phyloP scores from a whole-genome alignment of 345 rosid genomes.

The Lagerstroemia speciosa region DNA sequence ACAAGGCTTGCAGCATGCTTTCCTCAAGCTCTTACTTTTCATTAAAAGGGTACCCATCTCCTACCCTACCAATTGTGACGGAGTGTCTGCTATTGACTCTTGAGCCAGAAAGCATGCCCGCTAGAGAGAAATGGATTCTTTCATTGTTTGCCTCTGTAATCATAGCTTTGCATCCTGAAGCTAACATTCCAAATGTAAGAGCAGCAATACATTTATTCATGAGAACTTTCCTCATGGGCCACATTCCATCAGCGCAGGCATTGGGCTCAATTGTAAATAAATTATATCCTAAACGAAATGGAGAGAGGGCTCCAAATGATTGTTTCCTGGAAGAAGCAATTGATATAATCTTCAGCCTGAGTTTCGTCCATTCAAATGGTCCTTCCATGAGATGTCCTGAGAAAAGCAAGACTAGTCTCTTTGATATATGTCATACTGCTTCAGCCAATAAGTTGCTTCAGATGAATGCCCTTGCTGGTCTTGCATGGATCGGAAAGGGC shows the following conservation, averaged over 20 bases:
- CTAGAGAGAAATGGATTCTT: conserved; percentile 56
- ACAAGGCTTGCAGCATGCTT: conserved; percentile 50
- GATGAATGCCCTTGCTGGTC: conserved; percentile 52
- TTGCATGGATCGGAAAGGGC: conserved; percentile 96
- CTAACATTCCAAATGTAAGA: conserved; percentile 53
- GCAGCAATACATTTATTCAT: conserved; percentile 31
- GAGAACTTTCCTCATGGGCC: conserved; percentile 44
- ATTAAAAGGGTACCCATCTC: conserved; percentile 25
- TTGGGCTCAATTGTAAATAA: conserved; percentile 85
- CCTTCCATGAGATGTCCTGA: conserved; percentile 20
- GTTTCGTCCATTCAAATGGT: conserved; percentile 9
- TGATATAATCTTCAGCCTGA: conserved; percentile 40
- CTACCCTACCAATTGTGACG: conserved; percentile 19
- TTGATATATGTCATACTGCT: conserved; percentile 30
- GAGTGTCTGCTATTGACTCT: conserved; percentile 25
- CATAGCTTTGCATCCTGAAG: conserved; percentile 55
- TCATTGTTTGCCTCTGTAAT: conserved; percentile 69
- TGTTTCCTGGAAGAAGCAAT: conserved; percentile 64
- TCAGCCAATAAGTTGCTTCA: conserved; percentile 32
- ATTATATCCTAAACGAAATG: conserved; percentile 30
- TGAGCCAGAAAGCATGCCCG: conserved; percentile 24
- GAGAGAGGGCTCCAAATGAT: conserved; percentile 19
- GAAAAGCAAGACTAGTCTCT: conserved; percentile 22
- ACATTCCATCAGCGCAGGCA: conserved; percentile 67
- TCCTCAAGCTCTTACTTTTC: conserved; percentile 39